phyloP scores from a whole-genome alignment of 2,329 filamentous ascomycete species.

The Colletotrichum somersetense region DNA sequence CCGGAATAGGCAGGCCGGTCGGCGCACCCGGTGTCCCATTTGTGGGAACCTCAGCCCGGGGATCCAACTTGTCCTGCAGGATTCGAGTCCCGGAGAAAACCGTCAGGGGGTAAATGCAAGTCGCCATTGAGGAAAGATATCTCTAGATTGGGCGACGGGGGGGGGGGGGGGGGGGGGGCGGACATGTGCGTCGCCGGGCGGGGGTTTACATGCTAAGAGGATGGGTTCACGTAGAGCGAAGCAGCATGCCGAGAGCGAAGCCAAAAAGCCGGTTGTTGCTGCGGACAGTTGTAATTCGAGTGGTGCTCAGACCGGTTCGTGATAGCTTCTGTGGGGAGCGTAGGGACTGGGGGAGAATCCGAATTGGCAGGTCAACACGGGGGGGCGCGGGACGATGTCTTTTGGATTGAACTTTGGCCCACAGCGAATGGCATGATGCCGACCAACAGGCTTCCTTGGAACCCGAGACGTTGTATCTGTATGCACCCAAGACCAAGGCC shows the following conservation, averaged over 20 bases:
- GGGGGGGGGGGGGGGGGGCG: background rate
- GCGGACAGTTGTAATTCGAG: constrained; percentile 2
- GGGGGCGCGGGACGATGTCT: constrained; percentile 18
- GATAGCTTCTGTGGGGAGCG: constrained; percentile 30
- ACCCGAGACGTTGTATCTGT: constrained; percentile 20
- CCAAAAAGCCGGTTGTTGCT: constrained; percentile 31
- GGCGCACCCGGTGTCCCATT: constrained; percentile 34
- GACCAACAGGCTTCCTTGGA: constrained; percentile 7
- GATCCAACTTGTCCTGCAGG: constrained; percentile 34
- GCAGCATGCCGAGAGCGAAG: constrained; percentile 19
- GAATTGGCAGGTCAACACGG: constrained; percentile 5
- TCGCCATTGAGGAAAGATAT: background rate
- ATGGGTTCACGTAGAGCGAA: background rate
- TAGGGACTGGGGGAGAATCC: constrained; percentile 20
- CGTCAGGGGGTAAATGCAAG: constrained; percentile 1
- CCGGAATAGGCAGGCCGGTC: constrained; percentile 41
- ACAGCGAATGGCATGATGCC: constrained; percentile 13
- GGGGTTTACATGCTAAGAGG: background rate
- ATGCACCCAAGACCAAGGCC: constrained; percentile 11
- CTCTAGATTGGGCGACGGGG: background rate
- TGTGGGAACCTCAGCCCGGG: constrained; percentile 36
- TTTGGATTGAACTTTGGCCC: background rate
- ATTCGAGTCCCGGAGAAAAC: constrained; percentile 25
- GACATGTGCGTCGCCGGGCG: background rate
- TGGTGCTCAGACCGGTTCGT: constrained; percentile 30